Conservation (phyloP, 805 yeast genomes). For the Zygotorulaspora sp. region DNA sequence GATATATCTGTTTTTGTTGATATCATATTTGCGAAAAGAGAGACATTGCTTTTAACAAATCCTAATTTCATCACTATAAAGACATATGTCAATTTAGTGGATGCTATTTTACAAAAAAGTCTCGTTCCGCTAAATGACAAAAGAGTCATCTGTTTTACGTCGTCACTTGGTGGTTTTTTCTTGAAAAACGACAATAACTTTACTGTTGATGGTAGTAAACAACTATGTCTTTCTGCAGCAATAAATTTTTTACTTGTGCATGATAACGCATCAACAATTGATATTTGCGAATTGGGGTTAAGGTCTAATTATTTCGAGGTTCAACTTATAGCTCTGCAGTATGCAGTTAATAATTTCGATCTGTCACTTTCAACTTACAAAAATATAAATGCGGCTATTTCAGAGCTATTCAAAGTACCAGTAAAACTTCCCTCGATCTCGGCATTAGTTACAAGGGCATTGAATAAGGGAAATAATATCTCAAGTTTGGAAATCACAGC, state of each 20-base stretch:
- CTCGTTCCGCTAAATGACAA: not conserved
- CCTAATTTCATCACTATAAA: slow-evolving; percentile 35
- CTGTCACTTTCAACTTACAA: slow-evolving; percentile 1
- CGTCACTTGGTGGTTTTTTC: slow-evolving; percentile 37
- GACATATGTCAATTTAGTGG: slow-evolving; percentile 32
- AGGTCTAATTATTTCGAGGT: slow-evolving; percentile 43
- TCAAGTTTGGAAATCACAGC: slow-evolving; percentile 20
- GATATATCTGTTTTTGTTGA: slow-evolving; percentile 2
- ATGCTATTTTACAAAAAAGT: slow-evolving; percentile 11
- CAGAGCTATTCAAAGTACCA: slow-evolving; percentile 25
- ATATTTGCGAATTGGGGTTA: slow-evolving; percentile 36
- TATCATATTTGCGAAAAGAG: slow-evolving; percentile 1
- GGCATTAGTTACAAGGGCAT: slow-evolving; percentile 38
- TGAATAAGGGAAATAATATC: slow-evolving; percentile 25
- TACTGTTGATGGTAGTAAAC: slow-evolving; percentile 46
- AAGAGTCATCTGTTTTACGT: slow-evolving; percentile 7
- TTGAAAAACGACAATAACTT: slow-evolving; percentile 26
- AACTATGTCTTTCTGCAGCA: slow-evolving; percentile 40
- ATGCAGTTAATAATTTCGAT: slow-evolving; percentile 19
- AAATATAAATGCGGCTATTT: slow-evolving; percentile 15
- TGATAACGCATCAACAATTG: slow-evolving; percentile 20
- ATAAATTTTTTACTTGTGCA: slow-evolving; percentile 31
- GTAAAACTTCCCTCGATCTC: slow-evolving; percentile 43
- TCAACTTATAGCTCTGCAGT: slow-evolving; percentile 40
- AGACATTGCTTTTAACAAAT: slow-evolving; percentile 7